Evolutionary conservation across 1,284 basidiomycete genomes (phyloP).

Genomic region (Apiotrichum siamense): DNA sequence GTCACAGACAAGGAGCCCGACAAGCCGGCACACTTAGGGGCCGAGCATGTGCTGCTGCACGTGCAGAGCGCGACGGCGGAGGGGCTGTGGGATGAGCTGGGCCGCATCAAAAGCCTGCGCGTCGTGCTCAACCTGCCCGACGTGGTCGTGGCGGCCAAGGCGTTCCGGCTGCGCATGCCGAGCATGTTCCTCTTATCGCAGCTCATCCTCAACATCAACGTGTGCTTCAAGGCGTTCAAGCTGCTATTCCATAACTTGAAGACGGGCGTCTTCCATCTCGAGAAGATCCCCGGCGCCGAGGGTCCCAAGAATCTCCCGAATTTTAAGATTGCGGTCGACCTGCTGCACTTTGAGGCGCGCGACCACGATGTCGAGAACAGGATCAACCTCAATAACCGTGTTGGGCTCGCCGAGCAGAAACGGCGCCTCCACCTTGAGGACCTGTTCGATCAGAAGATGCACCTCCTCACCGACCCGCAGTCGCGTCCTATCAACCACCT

Average conservation of each 20-base stretch:
- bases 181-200: slow-evolving; percentile 69
- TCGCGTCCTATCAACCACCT: slow-evolving; percentile 14
- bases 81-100: slow-evolving; percentile 71
- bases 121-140: slow-evolving; percentile 43
- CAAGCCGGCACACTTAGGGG: slow-evolving; percentile 25
- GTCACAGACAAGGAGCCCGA: slow-evolving; percentile 21
- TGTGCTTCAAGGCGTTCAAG: slow-evolving; percentile 62
- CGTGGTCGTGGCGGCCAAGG: slow-evolving; percentile 52
- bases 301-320: slow-evolving; percentile 65
- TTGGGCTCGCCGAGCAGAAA: slow-evolving; percentile 68
- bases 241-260: slow-evolving; percentile 53
- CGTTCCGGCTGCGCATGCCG: slow-evolving; percentile 69
- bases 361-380: slow-evolving; percentile 83
- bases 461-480: slow-evolving; percentile 51
- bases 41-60: slow-evolving; percentile 47
- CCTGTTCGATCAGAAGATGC: slow-evolving; percentile 68
- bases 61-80: slow-evolving; percentile 47
- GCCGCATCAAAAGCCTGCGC: slow-evolving; percentile 59
- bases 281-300: slow-evolving; percentile 59
- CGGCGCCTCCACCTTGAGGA: slow-evolving; percentile 71
- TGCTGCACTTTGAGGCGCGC: slow-evolving; percentile 68
- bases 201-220: slow-evolving; percentile 60
- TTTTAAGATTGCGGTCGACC: slow-evolving; percentile 58
- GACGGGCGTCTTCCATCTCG: slow-evolving; percentile 20
- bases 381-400: slow-evolving; percentile 70